Base-by-base conservation (phyloP, 371 early-diverging fungal species). In the Actinomortierella ambigua region DNA sequence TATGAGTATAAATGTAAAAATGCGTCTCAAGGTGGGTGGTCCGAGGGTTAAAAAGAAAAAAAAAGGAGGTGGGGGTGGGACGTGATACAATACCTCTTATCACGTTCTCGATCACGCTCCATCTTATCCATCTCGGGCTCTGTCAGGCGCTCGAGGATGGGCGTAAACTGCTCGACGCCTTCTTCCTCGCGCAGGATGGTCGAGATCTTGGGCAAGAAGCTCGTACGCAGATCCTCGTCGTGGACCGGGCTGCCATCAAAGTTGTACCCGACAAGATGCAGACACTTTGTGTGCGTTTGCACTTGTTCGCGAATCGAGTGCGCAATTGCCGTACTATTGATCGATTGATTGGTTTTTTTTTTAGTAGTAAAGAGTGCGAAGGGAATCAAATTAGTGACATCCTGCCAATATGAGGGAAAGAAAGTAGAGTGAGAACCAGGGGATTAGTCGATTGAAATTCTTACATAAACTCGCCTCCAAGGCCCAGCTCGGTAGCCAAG, bases 261-360 rank as follows among this genome's bases (percentile, higher is more conserved):
- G 22, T 84, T 83, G 68, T 95, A 92, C 3, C 94, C 95, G 1
- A 92, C 82, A 42, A 95, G 79, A 24, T 91, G 76, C 27, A 97
- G 76, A 3, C 95, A 90, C 68, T 95, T 95, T 41, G 85, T 82
- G 68, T 88, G 91, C 2, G 85, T 84, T 61, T 94, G 89, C 9
- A 95, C 82, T 81, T 98, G 98, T 69, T 98, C 98, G n/a, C 97
- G 87, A 23, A 96, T 95, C 0, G 92, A 85, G 62, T 97, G 96
- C 0, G 96, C 93, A 51, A 96, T 93, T 0, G 96, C 93, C 0
- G 96, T 93, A 69, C 88, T 80, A 80, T 65, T 20, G 60, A 41
- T 9, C 15, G 15, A 20, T 20, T 44, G 44, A 4, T 15, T 44
- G 44, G 20, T 15, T 44, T 20, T n/a, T 44, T 44, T 44, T 13